Evolutionary conservation across 129 eudicot species (phyloP), one percentile per base, ranked within the genome.

Genomic region (Chrysanthemum seticuspe): DNA sequence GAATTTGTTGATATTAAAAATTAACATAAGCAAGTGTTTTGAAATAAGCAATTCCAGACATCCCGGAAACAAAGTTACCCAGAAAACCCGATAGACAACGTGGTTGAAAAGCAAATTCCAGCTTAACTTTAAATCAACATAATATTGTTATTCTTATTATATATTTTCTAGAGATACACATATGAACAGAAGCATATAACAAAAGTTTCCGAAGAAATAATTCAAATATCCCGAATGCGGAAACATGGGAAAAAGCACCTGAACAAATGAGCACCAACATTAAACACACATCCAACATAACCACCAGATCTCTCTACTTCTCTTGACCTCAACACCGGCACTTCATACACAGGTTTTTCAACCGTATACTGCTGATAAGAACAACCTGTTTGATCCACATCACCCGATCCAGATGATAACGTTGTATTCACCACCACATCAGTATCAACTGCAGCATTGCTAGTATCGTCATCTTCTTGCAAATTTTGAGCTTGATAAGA

Each of bases 181-280:
- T 7, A 57, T 57, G 27, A 57, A 57, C 62, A 57, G 36, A 59
- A 59, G 5, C 4, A 27, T 29, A 27, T 40, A 31, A 23, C 8
- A 29, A 13, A 1, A 29, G 44, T 23, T 29, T 62, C 31, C 1
- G 14, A 40, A 64, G 9, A 45, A 23, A 23, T 45, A 11, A 6
- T 10, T 11, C 21, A 67, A n/a, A 62, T 76, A 50, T 73, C 85
- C 3, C 74, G 68, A 27, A 83, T 34, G 3, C 67, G 85, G 76
- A 83, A 85, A 77, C 88, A 88, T 47, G 90, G 90, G 61, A 81
- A 85, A 71, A 85, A 77, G 65, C 90, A 85, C 5, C 88, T 74
- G 72, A 85, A 49, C 57, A 85, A 44, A 73, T 80, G 80, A 36
- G 47, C 76, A 44, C 88, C 95, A 53, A 81, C 19, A 13, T 62